Evolutionary conservation across 768 basidiomycete species (phyloP), one percentile per base, ranked within the genome.

Genomic region (Leucosporidium creatinivorum): DNA sequence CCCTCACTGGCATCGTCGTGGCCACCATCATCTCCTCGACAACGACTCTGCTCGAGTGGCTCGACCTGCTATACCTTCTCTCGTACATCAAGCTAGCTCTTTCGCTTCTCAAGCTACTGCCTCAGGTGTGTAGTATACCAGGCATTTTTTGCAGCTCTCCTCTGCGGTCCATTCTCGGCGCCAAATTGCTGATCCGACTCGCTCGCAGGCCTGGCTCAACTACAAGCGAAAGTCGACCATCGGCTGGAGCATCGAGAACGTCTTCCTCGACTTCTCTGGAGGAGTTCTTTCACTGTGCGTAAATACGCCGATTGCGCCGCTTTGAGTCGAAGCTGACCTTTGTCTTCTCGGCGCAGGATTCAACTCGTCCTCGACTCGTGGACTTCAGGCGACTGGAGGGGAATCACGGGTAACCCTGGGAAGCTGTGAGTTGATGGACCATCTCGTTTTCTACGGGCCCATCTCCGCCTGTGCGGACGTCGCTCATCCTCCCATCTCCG

Each of bases 71-170:
- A 31, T 77, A 78, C 63, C 69, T 76, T 28, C 69, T 79, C 15
- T 76, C 76, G 23, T 73, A 70, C 36, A 70, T 79, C 68, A 79
- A 81, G 68, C 76, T 81, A 19, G 75, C 75, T 61, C 76, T 79
- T 59, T 77, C 79, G 8, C 61, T 77, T 48, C 71, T 77, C 39
- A 82, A 82, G 73, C 80, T 78, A 60, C 57, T 81, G 8, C 80
- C 81, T 4, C 81, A 81, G 67, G 77, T 79, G 21, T 30, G 62
- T 18, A n/a, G n/a, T n/a, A n/a, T n/a, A n/a, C n/a, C n/a, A n/a
- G n/a, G n/a, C n/a, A n/a, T n/a, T n/a, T n/a, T n/a, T n/a, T n/a
- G n/a, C n/a, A n/a, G n/a, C n/a, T n/a, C n/a, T n/a, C n/a, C n/a
- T n/a, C n/a, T n/a, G n/a, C n/a, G n/a, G n/a, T n/a, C n/a, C n/a